Evolutionary conservation across 352 stramenopile species (phyloP).

Genomic region (Aphanomyces stellatus): DNA sequence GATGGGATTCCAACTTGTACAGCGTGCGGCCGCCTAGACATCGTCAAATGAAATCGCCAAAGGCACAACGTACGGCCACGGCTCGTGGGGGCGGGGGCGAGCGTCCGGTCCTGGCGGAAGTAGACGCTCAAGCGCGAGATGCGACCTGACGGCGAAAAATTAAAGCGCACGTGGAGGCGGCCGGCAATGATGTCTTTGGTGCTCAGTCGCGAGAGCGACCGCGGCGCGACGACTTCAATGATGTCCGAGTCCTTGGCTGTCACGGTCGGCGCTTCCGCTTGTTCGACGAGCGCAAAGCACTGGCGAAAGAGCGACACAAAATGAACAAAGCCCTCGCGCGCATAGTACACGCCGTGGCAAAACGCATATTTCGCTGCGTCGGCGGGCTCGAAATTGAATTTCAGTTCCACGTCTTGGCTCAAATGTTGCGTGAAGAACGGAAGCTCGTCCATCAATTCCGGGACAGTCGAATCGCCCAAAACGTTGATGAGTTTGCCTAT

Average conservation of each 20-base stretch:
- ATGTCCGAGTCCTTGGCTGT: slow-evolving; percentile 28
- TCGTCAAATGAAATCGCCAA: neutral
- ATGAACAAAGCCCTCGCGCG: slow-evolving; percentile 76
- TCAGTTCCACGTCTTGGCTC: slow-evolving; percentile 76
- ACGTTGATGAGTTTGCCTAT: slow-evolving; percentile 49
- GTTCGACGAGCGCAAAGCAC: slow-evolving; percentile 61
- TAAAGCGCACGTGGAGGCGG: slow-evolving; percentile 70
- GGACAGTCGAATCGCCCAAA: slow-evolving; percentile 29
- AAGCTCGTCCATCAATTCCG: slow-evolving; percentile 46
- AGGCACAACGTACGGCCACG: slow-evolving; percentile 16
- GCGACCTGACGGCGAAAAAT: slow-evolving; percentile 69
- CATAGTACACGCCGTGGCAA: slow-evolving; percentile 84
- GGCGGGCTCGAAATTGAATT: slow-evolving; percentile 74
- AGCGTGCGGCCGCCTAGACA: neutral
- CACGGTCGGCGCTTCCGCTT: slow-evolving; percentile 36
- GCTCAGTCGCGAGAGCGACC: neutral
- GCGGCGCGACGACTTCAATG: slow-evolving; percentile 13
- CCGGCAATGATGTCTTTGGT: slow-evolving; percentile 24
- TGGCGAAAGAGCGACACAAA: slow-evolving; percentile 70
- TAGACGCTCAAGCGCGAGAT: slow-evolving; percentile 78
- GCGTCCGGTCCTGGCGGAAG: slow-evolving; percentile 53
- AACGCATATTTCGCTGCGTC: slow-evolving; percentile 44
- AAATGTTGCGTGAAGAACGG: slow-evolving; percentile 68
- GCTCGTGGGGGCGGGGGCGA: slow-evolving; percentile 28
- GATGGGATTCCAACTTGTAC: slow-evolving; percentile 49